Conservation (phyloP, 2,329 filamentous ascomycete genomes). For the Penicillium sp. region DNA sequence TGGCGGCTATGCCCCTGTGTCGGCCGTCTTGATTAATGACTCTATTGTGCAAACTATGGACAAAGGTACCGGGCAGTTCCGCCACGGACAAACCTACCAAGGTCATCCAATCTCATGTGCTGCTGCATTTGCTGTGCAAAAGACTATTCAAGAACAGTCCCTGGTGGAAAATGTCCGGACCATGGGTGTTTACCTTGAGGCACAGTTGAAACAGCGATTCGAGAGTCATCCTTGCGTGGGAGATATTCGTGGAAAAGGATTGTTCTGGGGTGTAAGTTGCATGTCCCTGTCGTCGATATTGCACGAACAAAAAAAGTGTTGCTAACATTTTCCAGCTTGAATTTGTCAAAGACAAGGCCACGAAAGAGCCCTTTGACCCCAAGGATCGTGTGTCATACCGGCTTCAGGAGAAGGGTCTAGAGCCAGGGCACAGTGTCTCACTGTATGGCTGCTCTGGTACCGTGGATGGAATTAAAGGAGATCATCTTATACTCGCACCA, state of each 20-base stretch:
- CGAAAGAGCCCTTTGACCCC: constrained; percentile 55
- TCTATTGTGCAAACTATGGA: constrained; percentile 51
- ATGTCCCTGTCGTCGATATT: not conserved
- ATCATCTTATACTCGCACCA: constrained; percentile 69
- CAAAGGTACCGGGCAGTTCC: constrained; percentile 51
- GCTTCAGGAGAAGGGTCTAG: constrained; percentile 53
- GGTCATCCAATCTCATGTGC: constrained; percentile 58
- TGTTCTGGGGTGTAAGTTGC: constrained; percentile 59
- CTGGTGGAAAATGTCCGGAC: constrained; percentile 59
- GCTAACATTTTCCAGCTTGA: constrained; percentile 45
- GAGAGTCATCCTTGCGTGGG: constrained; percentile 53
- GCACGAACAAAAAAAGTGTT: not conserved
- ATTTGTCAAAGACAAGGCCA: constrained; percentile 56
- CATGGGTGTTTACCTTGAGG: constrained; percentile 52
- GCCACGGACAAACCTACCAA: constrained; percentile 63
- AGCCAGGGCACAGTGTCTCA: constrained; percentile 51
- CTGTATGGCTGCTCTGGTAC: constrained; percentile 66
- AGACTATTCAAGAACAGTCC: constrained; percentile 57
- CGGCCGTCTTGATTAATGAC: constrained; percentile 54
- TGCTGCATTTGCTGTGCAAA: constrained; percentile 62
- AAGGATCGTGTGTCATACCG: constrained; percentile 47
- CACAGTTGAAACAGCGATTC: constrained; percentile 47
- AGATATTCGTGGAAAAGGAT: constrained; percentile 58
- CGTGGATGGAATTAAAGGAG: constrained; percentile 59
- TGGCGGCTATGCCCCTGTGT: constrained; percentile 57